phyloP scores from a whole-genome alignment of 805 yeast genomes.

The Metschnikowia lachancei region DNA sequence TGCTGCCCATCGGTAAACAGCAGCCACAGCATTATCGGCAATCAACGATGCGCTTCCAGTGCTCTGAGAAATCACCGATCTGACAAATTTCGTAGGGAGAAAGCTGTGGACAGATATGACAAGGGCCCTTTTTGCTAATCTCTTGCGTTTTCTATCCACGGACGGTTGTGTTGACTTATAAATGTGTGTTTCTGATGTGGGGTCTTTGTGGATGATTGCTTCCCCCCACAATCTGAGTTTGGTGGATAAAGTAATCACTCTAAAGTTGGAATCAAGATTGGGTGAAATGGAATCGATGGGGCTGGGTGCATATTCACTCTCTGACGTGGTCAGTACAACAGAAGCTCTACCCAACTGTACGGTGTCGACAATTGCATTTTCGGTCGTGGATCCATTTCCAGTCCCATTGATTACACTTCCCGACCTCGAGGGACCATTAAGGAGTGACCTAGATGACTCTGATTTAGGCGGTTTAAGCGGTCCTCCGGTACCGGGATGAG shows the following conservation, averaged over 20 bases:
- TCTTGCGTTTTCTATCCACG: constrained; percentile 6
- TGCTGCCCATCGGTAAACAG: constrained; percentile 30
- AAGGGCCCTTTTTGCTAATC: constrained; percentile 22
- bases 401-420: background rate
- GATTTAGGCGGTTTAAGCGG: background rate
- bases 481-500: background rate
- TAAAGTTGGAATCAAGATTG: constrained; percentile 18
- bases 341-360: background rate
- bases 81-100: constrained; percentile 39
- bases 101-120: constrained; percentile 40
- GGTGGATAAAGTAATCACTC: constrained; percentile 23
- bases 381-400: no score
- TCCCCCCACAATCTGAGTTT: constrained; percentile 22
- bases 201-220: constrained; percentile 15
- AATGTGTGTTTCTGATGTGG: constrained; percentile 17
- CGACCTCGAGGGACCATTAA: background rate
- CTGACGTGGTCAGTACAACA: background rate
- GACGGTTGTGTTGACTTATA: constrained; percentile 13
- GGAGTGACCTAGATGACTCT: background rate
- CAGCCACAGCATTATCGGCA: constrained; percentile 29
- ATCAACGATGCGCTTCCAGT: constrained; percentile 35
- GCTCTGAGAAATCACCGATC: constrained; percentile 34
- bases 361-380: background rate
- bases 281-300: constrained; percentile 15
- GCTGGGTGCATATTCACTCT: background rate